Base-by-base conservation (phyloP, 1,284 basidiomycete genomes). In the Ceratobasidium theobromae region DNA sequence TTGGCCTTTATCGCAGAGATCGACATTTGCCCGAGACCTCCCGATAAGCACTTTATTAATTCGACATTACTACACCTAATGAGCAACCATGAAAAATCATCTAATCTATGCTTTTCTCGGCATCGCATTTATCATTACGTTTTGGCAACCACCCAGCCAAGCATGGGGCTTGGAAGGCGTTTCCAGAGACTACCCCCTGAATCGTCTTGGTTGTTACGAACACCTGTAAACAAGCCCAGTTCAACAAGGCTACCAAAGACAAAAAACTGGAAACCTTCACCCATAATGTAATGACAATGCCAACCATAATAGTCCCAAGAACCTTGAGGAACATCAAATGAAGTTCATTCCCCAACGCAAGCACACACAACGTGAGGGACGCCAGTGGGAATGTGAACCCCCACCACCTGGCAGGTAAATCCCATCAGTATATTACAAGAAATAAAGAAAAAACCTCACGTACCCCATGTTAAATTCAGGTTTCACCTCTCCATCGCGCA, bases 271-370 rank as follows among this genome's bases (percentile, higher is more conserved):
- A 32, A n/a, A 52, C 11, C 28, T 49, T 64, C 18, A 64, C 60
- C 60, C 60, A 64, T 51, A 64, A 51, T 40, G 60, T n/a, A 52
- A 64, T 64, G 16, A 64, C 60, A 28, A 52, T 53, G 25, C 60
- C 60, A 38, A 64, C 60, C 60, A 64, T 64, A 45, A 64, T 53
- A 16, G 60, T 64, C 11, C 60, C 60, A 38, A 64, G 49, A 27
- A 64, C 49, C 38, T 64, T 64, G 48, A 64, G 51, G 33, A 64
- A 64, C 60, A 64, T 64, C 49, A 64, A 64, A 64, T 64, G 48
- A n/a, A 64, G 48, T 18, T 64, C 60, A 27, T 33, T 41, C 12
- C 60, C 60, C 25, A 64, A 38, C 23, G 60, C 60, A 8, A 64
- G 49, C 12, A 64, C 60, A 40, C 60, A 64, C 12, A 64, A 23